Percentiles rank a stretch among this genome's conserved stretches.
Evolutionary conservation across 192 early-diverging fungal species (phyloP).

Genomic region (Coemansia sp.): DNA sequence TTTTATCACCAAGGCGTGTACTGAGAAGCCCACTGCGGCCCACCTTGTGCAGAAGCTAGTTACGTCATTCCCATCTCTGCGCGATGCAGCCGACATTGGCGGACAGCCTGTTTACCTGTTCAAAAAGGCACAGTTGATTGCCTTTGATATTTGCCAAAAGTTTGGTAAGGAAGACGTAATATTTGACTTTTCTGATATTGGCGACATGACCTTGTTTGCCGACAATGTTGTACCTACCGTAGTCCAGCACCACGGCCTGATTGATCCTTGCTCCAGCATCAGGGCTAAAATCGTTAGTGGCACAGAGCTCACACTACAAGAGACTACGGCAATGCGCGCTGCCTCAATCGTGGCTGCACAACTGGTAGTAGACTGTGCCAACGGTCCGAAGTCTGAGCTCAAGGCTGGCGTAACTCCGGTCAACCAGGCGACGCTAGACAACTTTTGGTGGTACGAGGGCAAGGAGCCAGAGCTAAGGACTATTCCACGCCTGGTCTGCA

Average conservation of each 20-base stretch:
- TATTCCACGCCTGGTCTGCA: constrained; percentile 58
- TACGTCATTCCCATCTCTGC: constrained; percentile 66
- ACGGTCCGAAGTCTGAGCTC: constrained; percentile 24
- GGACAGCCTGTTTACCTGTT: constrained; percentile 65
- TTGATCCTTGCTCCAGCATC: constrained; percentile 50
- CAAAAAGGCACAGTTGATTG: constrained; percentile 75
- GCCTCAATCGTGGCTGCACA: constrained; percentile 67
- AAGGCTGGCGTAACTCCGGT: constrained; percentile 41
- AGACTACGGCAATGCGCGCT: constrained; percentile 64
- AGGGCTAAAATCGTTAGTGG: constrained; percentile 48
- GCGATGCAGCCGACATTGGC: constrained; percentile 58
- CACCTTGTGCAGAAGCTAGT: constrained; percentile 61
- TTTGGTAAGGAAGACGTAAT: constrained; percentile 56
- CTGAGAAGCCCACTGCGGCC: constrained; percentile 52
- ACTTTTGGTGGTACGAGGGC: constrained; percentile 72
- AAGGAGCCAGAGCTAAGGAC: constrained; percentile 64
- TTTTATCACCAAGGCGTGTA: constrained; percentile 67
- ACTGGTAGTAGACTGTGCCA: constrained; percentile 51
- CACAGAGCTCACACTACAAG: constrained; percentile 51
- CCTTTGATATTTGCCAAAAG: constrained; percentile 59
- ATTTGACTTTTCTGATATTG: constrained; percentile 69
- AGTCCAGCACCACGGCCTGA: constrained; percentile 57
- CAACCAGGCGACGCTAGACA: constrained; percentile 57
- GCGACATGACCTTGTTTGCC: constrained; percentile 65
- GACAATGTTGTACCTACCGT: constrained; percentile 76